Evolutionary conservation across 139 green algal genomes (phyloP).

Genomic region (Chlamydomonas sp.): DNA sequence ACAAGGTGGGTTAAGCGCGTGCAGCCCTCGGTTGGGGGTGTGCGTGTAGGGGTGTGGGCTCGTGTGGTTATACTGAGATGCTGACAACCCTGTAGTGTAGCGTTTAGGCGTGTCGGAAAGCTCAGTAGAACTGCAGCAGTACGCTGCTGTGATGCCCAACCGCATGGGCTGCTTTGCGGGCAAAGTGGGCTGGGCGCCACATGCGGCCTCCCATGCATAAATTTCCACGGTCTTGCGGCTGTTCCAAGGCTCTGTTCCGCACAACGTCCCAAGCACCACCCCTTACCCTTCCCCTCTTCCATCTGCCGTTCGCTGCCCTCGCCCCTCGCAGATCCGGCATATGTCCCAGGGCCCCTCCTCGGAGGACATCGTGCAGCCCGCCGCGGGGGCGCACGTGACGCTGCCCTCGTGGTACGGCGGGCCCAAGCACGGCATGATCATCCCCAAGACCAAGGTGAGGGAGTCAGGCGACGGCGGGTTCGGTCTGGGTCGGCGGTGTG

Average conservation of each 20-base stretch:
- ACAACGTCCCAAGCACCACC: too few species aligned
- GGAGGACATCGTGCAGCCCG: slow-evolving; percentile 79
- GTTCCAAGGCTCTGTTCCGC: too few species aligned
- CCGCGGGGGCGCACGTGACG: slow-evolving; percentile 89
- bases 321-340: slow-evolving; percentile 1
- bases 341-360: background rate
- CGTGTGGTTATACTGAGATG: background rate
- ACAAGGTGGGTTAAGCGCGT: slow-evolving; percentile 61
- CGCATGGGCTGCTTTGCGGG: too few species aligned
- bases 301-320: too few species aligned
- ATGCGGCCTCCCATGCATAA: too few species aligned
- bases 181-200: too few species aligned
- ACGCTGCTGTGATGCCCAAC: too few species aligned
- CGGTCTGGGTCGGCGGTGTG: background rate
- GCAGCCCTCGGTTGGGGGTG: background rate
- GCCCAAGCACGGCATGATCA: slow-evolving; percentile 87
- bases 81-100: too few species aligned
- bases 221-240: too few species aligned
- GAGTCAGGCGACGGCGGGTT: background rate
- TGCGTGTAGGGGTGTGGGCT: background rate
- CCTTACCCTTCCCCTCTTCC: too few species aligned
- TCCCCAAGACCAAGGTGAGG: slow-evolving; percentile 94
- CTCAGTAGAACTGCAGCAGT: too few species aligned
- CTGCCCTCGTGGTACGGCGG: slow-evolving; percentile 95
- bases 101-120: too few species aligned